Base-by-base conservation (phyloP, 1,284 basidiomycete species). In the Butyriboletus appendiculatus region DNA sequence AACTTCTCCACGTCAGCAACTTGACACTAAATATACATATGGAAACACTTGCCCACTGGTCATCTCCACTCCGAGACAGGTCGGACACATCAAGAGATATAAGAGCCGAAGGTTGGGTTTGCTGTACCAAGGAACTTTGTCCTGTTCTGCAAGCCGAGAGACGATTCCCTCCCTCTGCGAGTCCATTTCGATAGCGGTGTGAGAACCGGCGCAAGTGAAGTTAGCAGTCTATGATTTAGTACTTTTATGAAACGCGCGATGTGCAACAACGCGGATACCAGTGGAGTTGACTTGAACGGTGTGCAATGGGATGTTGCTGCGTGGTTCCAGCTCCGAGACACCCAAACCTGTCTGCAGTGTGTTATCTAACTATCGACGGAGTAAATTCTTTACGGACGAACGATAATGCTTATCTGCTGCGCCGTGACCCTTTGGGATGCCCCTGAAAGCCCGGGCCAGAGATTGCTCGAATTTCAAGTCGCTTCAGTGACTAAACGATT, bases 31-130 rank as follows among this genome's bases (percentile, higher is more conserved):
- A 22, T 14, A 34, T 16, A 5, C 2, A 34, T 12, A 32, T 73
- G 15, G 76, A 76, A 26, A 39, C 22, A 68, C 78, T 57, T 55
- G 78, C 80, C 82, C 82, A 62, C 76, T 80, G 1, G 82, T 84
- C 79, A 82, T 81, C 62, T 85, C 81, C 14, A 82, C 81, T 22
- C 80, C 82, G 35, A 85, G 77, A 61, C 81, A 83, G 39, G 82
- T 81, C 32, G 81, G 81, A 59, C 82, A 71, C 63, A 84, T 73
- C 49, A 83, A 52, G 30, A 83, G 55, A 65, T 84, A 59, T 10
- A 59, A 47, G 22, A 43, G 55, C 15, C 57, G 59, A 32, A 58
- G 57, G 24, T 59, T 59, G 81, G 70, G 79, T 59, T 83, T 84
- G 52, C 63, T 66, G 64, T 82, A 84, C 82, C 82, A 85, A 43